Evolutionary conservation across 495 filamentous ascomycete species (phyloP).

Genomic region (Saxispiralis lemnorum): DNA sequence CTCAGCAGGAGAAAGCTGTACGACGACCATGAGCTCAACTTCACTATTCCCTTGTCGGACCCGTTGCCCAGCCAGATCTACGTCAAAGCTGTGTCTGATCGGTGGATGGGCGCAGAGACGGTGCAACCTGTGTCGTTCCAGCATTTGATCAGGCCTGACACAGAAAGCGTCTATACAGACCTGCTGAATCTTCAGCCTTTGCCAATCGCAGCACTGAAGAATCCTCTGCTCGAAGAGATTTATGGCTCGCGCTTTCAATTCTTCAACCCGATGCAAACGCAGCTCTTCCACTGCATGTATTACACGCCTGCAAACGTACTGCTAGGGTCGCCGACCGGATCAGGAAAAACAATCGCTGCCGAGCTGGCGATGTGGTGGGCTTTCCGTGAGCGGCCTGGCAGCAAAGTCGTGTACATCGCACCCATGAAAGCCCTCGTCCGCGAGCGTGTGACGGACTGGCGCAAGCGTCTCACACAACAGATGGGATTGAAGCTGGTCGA

Average conservation of each 20-base stretch:
- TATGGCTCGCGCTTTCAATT: slow-evolving; percentile 77
- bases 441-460: slow-evolving; percentile 93
- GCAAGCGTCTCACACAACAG: slow-evolving; percentile 57
- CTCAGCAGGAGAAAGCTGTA: slow-evolving; percentile 73
- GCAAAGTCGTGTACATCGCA: slow-evolving; percentile 96
- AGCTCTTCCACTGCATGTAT: slow-evolving; percentile 90
- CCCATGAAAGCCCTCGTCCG: slow-evolving; percentile 98
- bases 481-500: slow-evolving; percentile 88
- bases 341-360: slow-evolving; percentile 88
- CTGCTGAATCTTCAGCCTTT: slow-evolving; percentile 82
- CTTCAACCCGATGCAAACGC: slow-evolving; percentile 99
- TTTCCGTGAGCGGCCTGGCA: slow-evolving; percentile 85
- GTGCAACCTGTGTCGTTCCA: slow-evolving; percentile 92
- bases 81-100: slow-evolving; percentile 78
- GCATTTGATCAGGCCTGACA: slow-evolving; percentile 91
- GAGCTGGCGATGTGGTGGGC: slow-evolving; percentile 99
- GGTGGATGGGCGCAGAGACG: slow-evolving; percentile 94
- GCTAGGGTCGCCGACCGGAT: slow-evolving; percentile 90
- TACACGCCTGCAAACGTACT: slow-evolving; percentile 82
- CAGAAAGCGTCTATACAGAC: slow-evolving; percentile 91
- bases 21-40: slow-evolving; percentile 90
- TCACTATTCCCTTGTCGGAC: slow-evolving; percentile 88
- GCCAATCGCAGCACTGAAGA: slow-evolving; percentile 73
- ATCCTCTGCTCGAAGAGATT: slow-evolving; percentile 68
- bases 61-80: slow-evolving; percentile 91